Base-by-base conservation (phyloP, 2,329 filamentous ascomycete species). In the Aspergillus ruber region DNA sequence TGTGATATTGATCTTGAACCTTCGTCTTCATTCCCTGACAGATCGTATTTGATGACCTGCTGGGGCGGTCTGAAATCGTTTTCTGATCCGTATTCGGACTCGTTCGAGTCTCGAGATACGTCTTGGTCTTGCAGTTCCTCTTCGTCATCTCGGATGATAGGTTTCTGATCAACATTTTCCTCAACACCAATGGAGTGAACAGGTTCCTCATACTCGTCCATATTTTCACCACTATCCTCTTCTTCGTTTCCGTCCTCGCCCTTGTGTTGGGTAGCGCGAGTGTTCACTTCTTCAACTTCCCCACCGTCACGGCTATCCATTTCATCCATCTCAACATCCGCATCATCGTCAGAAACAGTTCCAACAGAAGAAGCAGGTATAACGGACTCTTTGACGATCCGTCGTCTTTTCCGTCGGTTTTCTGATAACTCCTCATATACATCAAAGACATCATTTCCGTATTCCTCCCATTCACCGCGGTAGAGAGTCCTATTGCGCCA, bases 391-490 rank as follows among this genome's bases (percentile, higher is more conserved):
- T 27, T 23, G 18, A 7, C 18, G 12, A 35, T 38, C 3, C 60
- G 59, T 17, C 61, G 57, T 45, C 60, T 56, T 50, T 70, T 71
- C 17, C 49, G 58, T 23, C 56, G 58, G 48, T 64, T 63, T 39
- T 56, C 53, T 18, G 49, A 50, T 41, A 70, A 46, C 2, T 65
- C 60, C 8, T 64, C 58, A 13, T 65, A 55, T 5, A 67, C 41
- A 17, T 65, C 54, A 9, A 57, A 43, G 2, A 56, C 48, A 6
- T 59, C 60, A 32, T 57, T 52, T 1, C 64, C 64, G 47, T 65
- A 66, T n/a, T 63, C 62, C 55, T 81, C 77, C 78, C 79, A 81
- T 27, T 74, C 68, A 15, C 71, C 66, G 41, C 66, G 69, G 44
- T 75, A 78, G 2, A 74, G 57, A 1, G 69, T 64, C 43, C 62